phyloP scores from a whole-genome alignment of 768 basidiomycete species.

The Tephrocybe sp. region DNA sequence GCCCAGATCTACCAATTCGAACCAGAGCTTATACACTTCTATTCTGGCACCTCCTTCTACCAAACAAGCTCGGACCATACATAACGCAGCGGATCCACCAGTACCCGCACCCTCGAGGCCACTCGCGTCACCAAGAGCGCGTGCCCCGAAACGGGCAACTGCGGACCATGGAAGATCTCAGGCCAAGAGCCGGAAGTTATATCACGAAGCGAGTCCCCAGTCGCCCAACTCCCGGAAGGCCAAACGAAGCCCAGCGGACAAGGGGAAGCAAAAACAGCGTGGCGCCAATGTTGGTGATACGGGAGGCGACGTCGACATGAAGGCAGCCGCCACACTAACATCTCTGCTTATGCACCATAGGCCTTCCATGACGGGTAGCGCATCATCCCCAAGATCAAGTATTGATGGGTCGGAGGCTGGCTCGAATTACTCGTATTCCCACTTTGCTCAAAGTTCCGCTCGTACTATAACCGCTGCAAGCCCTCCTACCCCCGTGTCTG shows the following conservation, averaged over 20 bases:
- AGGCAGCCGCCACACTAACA: constrained; percentile 79
- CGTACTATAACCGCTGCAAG: constrained; percentile 44
- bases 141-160: constrained; percentile 42
- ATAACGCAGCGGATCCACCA: constrained; percentile 70
- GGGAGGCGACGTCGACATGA: constrained; percentile 70
- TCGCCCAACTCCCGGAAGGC: constrained; percentile 42
- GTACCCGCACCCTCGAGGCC: constrained; percentile 50
- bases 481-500: constrained; percentile 36
- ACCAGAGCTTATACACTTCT: constrained; percentile 68
- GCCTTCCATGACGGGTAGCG: constrained; percentile 56
- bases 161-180: constrained; percentile 46
- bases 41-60: constrained; percentile 74
- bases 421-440: constrained; percentile 58
- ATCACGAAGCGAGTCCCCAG: constrained; percentile 29
- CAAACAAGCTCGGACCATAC: constrained; percentile 77
- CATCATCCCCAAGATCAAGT: constrained; percentile 70
- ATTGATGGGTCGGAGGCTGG: constrained; percentile 67
- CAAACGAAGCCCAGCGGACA: constrained; percentile 38
- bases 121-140: constrained; percentile 41
- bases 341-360: constrained; percentile 65
- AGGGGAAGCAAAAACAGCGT: constrained; percentile 45
- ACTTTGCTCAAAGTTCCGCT: constrained; percentile 67
- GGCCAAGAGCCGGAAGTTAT: constrained; percentile 33
- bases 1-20: constrained; percentile 33
- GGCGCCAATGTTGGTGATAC: constrained; percentile 33